Conservation (phyloP, 73 alveolate species). For the Paramecium biaurelia region DNA sequence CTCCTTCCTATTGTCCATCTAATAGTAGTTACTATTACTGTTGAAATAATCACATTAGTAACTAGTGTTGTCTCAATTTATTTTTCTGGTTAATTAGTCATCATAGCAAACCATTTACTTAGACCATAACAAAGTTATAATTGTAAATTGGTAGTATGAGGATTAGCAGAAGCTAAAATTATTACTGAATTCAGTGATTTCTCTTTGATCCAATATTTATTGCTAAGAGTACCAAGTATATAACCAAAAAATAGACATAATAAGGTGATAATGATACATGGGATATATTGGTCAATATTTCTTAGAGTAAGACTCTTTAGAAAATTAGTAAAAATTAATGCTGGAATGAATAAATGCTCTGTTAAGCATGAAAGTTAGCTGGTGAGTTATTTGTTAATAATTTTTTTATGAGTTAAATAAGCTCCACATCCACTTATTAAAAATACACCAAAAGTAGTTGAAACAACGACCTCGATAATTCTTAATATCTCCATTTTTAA, state of each 20-base stretch:
- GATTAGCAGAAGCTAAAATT: background rate
- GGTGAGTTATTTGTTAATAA: background rate
- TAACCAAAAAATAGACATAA: background rate
- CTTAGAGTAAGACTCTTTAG: background rate
- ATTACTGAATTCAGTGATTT: background rate
- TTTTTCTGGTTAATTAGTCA: background rate
- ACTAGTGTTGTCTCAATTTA: background rate
- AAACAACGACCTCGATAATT: background rate
- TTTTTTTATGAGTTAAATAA: background rate
- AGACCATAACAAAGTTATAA: background rate
- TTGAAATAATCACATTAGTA: background rate
- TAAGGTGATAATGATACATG: background rate
- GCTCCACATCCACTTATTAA: background rate
- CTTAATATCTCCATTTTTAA: background rate
- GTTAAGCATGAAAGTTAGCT: background rate
- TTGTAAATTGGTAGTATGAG: constrained; percentile 7
- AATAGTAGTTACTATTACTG: background rate
- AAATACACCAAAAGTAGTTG: background rate
- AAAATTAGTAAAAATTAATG: background rate
- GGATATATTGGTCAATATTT: background rate
- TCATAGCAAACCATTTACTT: background rate
- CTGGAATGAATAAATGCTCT: background rate
- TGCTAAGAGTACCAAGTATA: background rate
- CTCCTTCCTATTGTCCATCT: background rate
- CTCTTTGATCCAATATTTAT: background rate